phyloP scores from a whole-genome alignment of 164 flowering plant genomes.

The Nymphaea thermarum region DNA sequence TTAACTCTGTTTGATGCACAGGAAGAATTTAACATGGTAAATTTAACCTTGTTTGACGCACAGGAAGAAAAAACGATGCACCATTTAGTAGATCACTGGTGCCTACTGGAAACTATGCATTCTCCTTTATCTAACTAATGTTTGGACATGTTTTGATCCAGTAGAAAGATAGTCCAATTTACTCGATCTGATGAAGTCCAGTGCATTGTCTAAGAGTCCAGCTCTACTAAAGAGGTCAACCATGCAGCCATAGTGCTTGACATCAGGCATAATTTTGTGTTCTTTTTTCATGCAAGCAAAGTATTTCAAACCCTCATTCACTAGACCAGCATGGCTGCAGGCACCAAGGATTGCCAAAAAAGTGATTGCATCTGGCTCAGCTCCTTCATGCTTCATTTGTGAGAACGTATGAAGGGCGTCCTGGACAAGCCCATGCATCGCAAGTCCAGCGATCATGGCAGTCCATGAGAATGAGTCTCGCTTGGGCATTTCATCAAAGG shows the following conservation, averaged over 20 bases:
- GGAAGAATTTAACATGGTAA: no score
- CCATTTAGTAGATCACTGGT: no score
- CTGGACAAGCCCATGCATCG: background rate
- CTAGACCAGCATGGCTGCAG: background rate
- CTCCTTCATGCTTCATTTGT: background rate
- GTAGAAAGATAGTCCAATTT: no score
- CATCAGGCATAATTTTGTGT: background rate
- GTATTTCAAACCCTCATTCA: background rate
- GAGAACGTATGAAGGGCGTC: background rate
- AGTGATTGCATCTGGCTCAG: background rate
- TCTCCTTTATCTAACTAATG: no score
- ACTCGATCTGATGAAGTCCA: background rate
- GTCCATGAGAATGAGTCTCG: background rate
- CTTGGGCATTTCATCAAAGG: no score
- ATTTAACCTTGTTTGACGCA: no score
- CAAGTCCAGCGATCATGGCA: background rate
- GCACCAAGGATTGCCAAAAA: background rate
- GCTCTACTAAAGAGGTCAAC: constrained; percentile 1
- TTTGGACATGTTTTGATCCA: no score
- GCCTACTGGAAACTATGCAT: no score
- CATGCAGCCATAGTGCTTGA: background rate
- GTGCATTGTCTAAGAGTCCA: background rate
- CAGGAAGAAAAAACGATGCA: no score
- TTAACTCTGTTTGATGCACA: no score
- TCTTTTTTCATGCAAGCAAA: background rate